Conservation (phyloP, 2,329 filamentous ascomycete genomes). For the Penicillium nordicum region DNA sequence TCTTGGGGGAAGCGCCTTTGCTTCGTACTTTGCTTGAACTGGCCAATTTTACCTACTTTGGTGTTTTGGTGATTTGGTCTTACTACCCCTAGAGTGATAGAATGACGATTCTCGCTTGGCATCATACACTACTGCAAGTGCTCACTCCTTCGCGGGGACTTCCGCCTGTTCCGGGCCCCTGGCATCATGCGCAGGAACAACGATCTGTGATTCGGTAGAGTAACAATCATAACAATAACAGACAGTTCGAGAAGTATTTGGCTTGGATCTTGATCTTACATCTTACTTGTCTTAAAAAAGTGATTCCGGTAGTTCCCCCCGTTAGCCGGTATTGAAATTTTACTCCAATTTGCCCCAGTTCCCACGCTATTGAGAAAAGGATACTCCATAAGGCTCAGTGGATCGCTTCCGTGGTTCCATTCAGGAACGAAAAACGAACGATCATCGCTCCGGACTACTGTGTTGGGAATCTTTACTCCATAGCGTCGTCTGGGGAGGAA, state of each 20-base stretch:
- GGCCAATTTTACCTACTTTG: background rate
- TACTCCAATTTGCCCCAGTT: background rate
- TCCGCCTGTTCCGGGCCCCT: conserved; percentile 16
- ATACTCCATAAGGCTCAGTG: background rate
- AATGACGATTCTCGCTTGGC: conserved; percentile 12
- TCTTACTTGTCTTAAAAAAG: background rate
- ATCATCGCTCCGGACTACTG: conserved; percentile 13
- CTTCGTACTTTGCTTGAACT: background rate
- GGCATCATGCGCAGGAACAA: conserved; percentile 22
- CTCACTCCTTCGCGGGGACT: conserved; percentile 1
- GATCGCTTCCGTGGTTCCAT: background rate
- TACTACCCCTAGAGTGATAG: conserved; percentile 8
- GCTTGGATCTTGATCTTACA: background rate
- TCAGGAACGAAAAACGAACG: conserved; percentile 3
- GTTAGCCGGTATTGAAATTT: background rate
- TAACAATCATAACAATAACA: background rate
- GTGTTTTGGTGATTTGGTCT: background rate
- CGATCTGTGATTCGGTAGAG: background rate
- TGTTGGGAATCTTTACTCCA: background rate
- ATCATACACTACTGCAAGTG: conserved; percentile 5
- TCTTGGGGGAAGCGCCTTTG: background rate
- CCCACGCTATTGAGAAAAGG: background rate
- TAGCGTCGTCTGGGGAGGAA: conserved; percentile 8
- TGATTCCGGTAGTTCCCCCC: background rate
- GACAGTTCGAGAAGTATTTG: background rate